phyloP scores from a whole-genome alignment of 2,329 filamentous ascomycete genomes.

The Fusarium ramigenum region DNA sequence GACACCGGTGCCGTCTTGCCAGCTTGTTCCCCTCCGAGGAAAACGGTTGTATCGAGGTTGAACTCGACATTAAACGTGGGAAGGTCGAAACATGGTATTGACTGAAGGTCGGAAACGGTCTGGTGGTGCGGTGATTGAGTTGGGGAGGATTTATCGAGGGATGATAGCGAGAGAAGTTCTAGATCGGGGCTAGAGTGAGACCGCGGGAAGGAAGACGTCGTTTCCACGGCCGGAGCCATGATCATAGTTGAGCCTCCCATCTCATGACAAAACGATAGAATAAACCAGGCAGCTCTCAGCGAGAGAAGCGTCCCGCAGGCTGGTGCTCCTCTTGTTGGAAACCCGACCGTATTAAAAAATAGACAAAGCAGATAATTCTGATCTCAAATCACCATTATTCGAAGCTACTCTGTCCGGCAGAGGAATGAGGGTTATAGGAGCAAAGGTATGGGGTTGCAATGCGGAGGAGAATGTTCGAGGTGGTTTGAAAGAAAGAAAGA shows the following conservation, averaged over 20 bases:
- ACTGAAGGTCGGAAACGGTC: slow-evolving; percentile 25
- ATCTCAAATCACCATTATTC: slow-evolving; percentile 44
- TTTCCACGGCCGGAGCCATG: slow-evolving; percentile 52
- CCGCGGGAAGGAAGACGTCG: slow-evolving; percentile 45
- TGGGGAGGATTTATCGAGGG: slow-evolving; percentile 39
- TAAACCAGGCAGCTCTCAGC: slow-evolving; percentile 29
- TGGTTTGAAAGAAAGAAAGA: slow-evolving; percentile 30
- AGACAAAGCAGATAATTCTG: slow-evolving; percentile 21
- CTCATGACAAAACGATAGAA: slow-evolving; percentile 44
- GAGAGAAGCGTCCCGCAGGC: slow-evolving; percentile 27
- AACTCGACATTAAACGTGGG: slow-evolving; percentile 62
- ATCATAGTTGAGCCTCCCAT: slow-evolving; percentile 50
- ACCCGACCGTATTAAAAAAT: slow-evolving; percentile 38
- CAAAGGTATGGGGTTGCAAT: slow-evolving; percentile 4
- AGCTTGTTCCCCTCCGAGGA: slow-evolving; percentile 44
- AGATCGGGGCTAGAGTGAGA: slow-evolving; percentile 50
- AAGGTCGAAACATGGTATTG: slow-evolving; percentile 55
- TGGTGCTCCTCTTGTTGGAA: slow-evolving; percentile 33
- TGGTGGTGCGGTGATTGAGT: slow-evolving; percentile 33
- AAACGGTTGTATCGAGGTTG: slow-evolving; percentile 59
- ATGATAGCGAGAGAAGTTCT: slow-evolving; percentile 39
- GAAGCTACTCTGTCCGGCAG: slow-evolving; percentile 43
- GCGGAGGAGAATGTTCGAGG: slow-evolving; percentile 20
- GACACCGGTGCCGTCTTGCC: slow-evolving; percentile 24
- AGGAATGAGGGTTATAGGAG: slow-evolving; percentile 22